Conservation (phyloP, 2,329 filamentous ascomycete genomes). For the Aureobasidium pullulans region DNA sequence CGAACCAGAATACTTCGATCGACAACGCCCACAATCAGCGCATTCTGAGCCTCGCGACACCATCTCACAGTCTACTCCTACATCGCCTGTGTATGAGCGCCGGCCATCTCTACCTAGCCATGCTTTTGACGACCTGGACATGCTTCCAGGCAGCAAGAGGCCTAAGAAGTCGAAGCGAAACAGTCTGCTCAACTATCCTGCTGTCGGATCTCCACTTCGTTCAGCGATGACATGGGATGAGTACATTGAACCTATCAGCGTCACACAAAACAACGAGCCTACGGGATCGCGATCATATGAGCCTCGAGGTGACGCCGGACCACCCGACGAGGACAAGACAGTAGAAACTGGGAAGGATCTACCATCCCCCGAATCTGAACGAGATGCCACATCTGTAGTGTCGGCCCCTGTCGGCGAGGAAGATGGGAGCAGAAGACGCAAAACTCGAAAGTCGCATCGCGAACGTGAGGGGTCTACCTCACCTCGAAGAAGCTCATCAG, state of each 20-base stretch:
- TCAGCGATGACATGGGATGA: constrained; percentile 39
- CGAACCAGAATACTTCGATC: not conserved
- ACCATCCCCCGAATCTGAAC: constrained; percentile 12
- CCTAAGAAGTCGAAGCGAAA: constrained; percentile 40
- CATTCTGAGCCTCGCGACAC: not conserved
- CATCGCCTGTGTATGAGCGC: constrained; percentile 5
- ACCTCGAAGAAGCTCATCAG: constrained; percentile 30
- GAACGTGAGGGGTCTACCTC: constrained; percentile 23
- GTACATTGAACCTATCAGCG: constrained; percentile 27
- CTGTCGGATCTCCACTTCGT: constrained; percentile 36
- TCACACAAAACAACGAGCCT: not conserved
- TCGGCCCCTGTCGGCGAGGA: constrained; percentile 25
- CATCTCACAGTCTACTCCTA: not conserved
- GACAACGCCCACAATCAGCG: not conserved
- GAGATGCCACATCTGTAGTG: constrained; percentile 20
- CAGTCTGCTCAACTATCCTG: constrained; percentile 34
- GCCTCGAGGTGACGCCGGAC: not conserved
- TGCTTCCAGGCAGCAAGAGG: constrained; percentile 30
- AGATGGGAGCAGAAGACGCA: constrained; percentile 27
- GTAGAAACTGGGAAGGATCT: not conserved
- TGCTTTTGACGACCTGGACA: constrained; percentile 29
- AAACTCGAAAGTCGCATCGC: constrained; percentile 24
- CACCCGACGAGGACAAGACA: not conserved
- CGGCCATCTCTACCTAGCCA: constrained; percentile 25
- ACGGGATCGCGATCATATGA: not conserved